Base-by-base conservation (phyloP, 768 basidiomycete species). In the Saitozyma podzolica region DNA sequence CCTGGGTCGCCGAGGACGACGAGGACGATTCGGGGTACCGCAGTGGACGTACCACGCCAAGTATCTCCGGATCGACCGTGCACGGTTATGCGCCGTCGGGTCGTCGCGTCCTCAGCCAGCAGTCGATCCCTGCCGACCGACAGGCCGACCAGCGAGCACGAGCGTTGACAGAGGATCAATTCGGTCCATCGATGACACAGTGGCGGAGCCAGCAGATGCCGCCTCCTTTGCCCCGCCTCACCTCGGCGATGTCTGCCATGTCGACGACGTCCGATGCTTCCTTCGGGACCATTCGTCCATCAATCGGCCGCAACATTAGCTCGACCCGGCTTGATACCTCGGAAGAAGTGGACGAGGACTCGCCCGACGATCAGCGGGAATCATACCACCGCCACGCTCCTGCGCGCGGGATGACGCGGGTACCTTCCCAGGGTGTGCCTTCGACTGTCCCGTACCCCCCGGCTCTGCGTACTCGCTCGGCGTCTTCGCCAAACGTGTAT, bases 81-180 rank as follows among this genome's bases (percentile, higher is more conserved):
- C 20, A 60, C 16, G 89, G 87, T 17, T 52, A 52, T 7, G 51
- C 29, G 45, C 50, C 51, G 58, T 85, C 85, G 9, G 80, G 82
- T 13, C 85, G 89, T 45, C 80, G 89, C 57, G 80, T 82, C 52
- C 84, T 83, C 60, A 83, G 68, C 55, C 73, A 85, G n/a, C 82
- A 85, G 63, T 84, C 83, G 67, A 82, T 87, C 82, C 86, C 85
- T 10, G 77, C 83, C 8, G 86, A 87, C 56, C 85, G 84, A 41
- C 85, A 87, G 56, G 69, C 83, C 0, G 76, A 80, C 47, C 70
- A 80, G 11, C 83, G 87, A 20, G 84, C 87, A 13, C 82, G 89
- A 49, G 86, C 87, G 29, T 84, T 86, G 65, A 88, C 88, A 13
- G 89, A 91, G 68, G 88, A 87, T 70, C 80, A 82, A 54, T 86